These are phyloP conservation scores for Physcia stellaris DNA, from an alignment of 495 filamentous ascomycete species.

Conservation along the genomic window DNA sequence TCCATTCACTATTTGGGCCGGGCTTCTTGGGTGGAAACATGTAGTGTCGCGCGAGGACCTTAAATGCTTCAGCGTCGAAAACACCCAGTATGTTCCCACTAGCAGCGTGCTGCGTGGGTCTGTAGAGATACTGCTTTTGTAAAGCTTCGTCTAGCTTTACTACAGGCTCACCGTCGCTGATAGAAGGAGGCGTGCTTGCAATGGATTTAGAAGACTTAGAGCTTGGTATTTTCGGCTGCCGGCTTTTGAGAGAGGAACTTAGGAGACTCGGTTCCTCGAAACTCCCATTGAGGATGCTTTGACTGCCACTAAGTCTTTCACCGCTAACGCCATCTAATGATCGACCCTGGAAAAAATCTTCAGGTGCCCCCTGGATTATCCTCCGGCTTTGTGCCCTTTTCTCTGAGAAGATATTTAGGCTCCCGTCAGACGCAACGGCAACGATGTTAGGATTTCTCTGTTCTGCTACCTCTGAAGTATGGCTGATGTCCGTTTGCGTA, in stretches of 20 bases:
- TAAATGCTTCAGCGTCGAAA: constrained; percentile 11
- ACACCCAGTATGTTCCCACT: constrained; percentile 8
- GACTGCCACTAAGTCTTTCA: constrained; percentile 19
- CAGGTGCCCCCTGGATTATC: constrained; percentile 5
- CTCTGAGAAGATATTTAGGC: constrained; percentile 12
- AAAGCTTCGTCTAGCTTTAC: constrained; percentile 38
- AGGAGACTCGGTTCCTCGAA: constrained; percentile 27
- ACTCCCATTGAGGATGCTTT: constrained; percentile 28
- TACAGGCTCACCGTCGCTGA: constrained; percentile 19
- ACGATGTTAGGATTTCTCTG: constrained; percentile 6
- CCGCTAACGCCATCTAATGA: constrained; percentile 17
- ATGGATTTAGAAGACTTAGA: constrained; percentile 23
- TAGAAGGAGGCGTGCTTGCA: constrained; percentile 20
- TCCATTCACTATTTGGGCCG: not conserved
- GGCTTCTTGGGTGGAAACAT: not conserved
- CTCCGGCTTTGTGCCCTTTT: constrained; percentile 9
- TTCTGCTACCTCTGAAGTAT: constrained; percentile 57
- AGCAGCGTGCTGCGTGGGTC: constrained; percentile 7
- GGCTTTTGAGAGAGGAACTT: constrained; percentile 19
- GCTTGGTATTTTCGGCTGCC: constrained; percentile 20
- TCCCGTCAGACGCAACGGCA: constrained; percentile 9
- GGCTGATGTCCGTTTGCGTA: constrained; percentile 77
- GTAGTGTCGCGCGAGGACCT: constrained; percentile 9
- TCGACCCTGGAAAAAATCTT: constrained; percentile 6
- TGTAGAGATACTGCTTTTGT: constrained; percentile 4